Conservation (phyloP, 208 protist species). For the Porcisia hertigi region DNA sequence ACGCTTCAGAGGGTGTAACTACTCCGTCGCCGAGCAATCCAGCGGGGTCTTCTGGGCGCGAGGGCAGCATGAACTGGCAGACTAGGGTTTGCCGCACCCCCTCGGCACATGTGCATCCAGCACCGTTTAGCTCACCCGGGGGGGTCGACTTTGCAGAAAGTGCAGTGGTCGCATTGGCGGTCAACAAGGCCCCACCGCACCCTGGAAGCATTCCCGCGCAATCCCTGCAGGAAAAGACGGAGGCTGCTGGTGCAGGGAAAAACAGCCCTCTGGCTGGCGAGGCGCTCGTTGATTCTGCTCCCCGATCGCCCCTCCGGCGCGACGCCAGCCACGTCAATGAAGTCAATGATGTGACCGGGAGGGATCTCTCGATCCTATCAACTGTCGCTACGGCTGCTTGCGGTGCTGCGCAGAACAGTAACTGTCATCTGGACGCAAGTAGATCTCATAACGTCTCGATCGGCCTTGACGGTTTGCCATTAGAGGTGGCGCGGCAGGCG, state of each 20-base stretch:
- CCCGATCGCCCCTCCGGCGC: slow-evolving; percentile 11
- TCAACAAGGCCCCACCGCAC: slow-evolving; percentile 13
- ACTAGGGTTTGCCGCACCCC: slow-evolving; percentile 8
- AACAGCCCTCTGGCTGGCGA: slow-evolving; percentile 1
- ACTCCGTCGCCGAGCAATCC: slow-evolving; percentile 13
- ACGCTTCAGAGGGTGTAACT: slow-evolving; percentile 1
- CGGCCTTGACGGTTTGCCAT: slow-evolving; percentile 2
- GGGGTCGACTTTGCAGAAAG: background rate
- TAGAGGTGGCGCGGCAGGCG: background rate
- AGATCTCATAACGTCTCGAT: background rate
- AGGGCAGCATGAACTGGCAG: background rate
- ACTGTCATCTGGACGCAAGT: background rate
- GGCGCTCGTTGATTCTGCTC: slow-evolving; percentile 14
- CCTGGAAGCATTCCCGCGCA: slow-evolving; percentile 1
- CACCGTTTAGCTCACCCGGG: background rate
- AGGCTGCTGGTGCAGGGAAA: background rate
- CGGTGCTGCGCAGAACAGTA: background rate
- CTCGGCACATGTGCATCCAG: slow-evolving; percentile 12
- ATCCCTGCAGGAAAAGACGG: background rate
- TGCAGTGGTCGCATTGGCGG: background rate
- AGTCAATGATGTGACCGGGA: background rate
- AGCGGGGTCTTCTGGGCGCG: background rate
- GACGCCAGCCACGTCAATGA: background rate
- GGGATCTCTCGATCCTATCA: background rate
- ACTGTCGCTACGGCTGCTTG: background rate